These are phyloP conservation scores for Phyllosticta citrichinensis DNA, from an alignment of 2,329 filamentous ascomycete species.

Conservation along the genomic window DNA sequence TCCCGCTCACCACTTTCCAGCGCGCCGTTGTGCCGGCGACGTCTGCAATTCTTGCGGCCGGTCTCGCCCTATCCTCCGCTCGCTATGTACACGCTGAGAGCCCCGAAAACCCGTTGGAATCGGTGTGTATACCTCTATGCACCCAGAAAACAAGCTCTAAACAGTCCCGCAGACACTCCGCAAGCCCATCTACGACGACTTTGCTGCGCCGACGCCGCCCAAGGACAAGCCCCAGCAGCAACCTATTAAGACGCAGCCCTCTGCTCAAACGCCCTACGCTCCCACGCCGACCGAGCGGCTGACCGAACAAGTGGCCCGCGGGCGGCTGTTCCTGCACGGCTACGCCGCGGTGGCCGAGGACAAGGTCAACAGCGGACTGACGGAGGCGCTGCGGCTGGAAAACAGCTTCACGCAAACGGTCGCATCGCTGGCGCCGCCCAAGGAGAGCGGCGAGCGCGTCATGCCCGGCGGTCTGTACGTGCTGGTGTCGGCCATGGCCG, in stretches of 20 bases:
- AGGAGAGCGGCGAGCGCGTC: slow-evolving; percentile 76
- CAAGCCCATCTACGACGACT: slow-evolving; percentile 70
- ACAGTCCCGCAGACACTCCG: slow-evolving; percentile 21
- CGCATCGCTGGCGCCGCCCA: slow-evolving; percentile 75
- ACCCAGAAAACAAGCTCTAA: neutral
- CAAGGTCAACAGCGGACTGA: slow-evolving; percentile 71
- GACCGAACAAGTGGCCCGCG: slow-evolving; percentile 68
- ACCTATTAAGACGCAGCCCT: slow-evolving; percentile 1
- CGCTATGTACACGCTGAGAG: slow-evolving; percentile 41
- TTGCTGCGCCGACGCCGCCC: slow-evolving; percentile 25
- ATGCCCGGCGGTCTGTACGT: slow-evolving; percentile 89
- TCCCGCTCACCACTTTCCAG: slow-evolving; percentile 24
- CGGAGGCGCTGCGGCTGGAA: slow-evolving; percentile 74
- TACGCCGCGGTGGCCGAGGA: slow-evolving; percentile 68
- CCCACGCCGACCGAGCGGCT: slow-evolving; percentile 86
- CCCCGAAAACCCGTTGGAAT: slow-evolving; percentile 11
- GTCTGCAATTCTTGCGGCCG: slow-evolving; percentile 33
- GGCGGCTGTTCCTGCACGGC: slow-evolving; percentile 69
- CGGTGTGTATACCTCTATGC: neutral
- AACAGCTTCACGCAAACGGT: slow-evolving; percentile 82
- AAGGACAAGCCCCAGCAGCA: slow-evolving; percentile 15
- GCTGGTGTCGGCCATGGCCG: slow-evolving; percentile 87
- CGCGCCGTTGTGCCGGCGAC: slow-evolving; percentile 40
- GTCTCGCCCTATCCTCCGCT: slow-evolving; percentile 37
- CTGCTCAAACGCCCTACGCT: slow-evolving; percentile 23